Evolutionary conservation across 345 rosid genomes (phyloP).

Genomic region (Boechera divaricarpa): DNA sequence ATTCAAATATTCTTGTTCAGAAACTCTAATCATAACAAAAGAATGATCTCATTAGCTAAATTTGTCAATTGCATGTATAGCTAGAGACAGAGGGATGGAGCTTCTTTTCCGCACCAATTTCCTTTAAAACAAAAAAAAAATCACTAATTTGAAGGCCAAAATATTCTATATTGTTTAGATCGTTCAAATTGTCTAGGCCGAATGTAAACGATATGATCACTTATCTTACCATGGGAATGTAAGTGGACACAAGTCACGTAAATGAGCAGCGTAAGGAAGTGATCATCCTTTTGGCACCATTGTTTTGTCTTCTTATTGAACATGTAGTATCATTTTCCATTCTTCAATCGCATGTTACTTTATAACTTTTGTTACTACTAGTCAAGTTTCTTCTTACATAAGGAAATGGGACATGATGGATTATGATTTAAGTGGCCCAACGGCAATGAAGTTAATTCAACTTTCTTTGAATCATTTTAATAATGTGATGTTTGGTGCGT

Average conservation of each 20-base stretch:
- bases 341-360: background rate
- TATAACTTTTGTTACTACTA: background rate
- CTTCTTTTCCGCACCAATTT: no score
- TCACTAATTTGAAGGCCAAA: background rate
- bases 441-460: background rate
- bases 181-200: background rate
- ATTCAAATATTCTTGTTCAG: background rate
- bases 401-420: background rate
- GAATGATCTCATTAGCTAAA: background rate
- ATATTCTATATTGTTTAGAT: background rate
- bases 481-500: slow-evolving; percentile 3
- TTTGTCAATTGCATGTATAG: no score
- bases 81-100: no score
- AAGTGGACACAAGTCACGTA: background rate
- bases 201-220: background rate
- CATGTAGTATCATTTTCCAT: background rate
- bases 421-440: slow-evolving; percentile 11
- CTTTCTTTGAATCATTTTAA: background rate
- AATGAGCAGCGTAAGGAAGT: background rate
- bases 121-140: no score
- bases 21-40: background rate
- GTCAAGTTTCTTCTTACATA: background rate
- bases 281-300: background rate
- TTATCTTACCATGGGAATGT: background rate
- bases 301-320: background rate